phyloP scores from a whole-genome alignment of 2,329 filamentous ascomycete genomes.

The Aphanocladium album region DNA sequence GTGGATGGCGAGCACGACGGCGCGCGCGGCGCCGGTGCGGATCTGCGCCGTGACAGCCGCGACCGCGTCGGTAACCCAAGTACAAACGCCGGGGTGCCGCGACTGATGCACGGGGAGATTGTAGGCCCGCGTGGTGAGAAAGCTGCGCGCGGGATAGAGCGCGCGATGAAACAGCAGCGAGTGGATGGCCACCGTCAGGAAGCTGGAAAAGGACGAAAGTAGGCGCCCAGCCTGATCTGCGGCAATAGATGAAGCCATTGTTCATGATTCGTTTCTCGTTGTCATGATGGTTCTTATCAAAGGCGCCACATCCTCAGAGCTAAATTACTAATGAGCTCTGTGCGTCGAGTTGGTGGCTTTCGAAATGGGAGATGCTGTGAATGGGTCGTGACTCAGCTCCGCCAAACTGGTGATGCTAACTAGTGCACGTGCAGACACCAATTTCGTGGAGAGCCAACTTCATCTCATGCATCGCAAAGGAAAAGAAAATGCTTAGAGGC shows the following conservation, averaged over 20 bases:
- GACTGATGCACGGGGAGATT: slow-evolving; percentile 81
- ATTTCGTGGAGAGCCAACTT: not conserved
- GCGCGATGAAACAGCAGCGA: slow-evolving; percentile 77
- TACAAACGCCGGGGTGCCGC: slow-evolving; percentile 78
- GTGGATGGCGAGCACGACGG: slow-evolving; percentile 46
- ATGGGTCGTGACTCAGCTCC: not conserved
- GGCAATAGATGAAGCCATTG: slow-evolving; percentile 23
- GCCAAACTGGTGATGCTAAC: slow-evolving; percentile 6
- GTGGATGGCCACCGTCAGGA: slow-evolving; percentile 78
- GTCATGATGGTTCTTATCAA: not conserved
- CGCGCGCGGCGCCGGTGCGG: slow-evolving; percentile 46
- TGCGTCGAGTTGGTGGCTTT: too few species aligned
- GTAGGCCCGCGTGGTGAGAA: slow-evolving; percentile 74
- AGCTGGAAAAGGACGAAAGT: slow-evolving; percentile 67
- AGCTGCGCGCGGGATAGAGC: slow-evolving; percentile 74
- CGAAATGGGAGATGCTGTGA: not conserved
- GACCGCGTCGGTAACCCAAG: slow-evolving; percentile 79
- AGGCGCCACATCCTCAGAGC: too few species aligned
- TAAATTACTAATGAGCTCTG: too few species aligned
- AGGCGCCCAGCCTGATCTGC: slow-evolving; percentile 47
- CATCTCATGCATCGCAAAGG: too few species aligned
- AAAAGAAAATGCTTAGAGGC: too few species aligned
- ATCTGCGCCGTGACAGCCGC: slow-evolving; percentile 67
- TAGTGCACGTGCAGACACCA: not conserved
- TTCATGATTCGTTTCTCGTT: not conserved